phyloP scores from a whole-genome alignment of 345 rosid genomes.

The Pistacia vera region DNA sequence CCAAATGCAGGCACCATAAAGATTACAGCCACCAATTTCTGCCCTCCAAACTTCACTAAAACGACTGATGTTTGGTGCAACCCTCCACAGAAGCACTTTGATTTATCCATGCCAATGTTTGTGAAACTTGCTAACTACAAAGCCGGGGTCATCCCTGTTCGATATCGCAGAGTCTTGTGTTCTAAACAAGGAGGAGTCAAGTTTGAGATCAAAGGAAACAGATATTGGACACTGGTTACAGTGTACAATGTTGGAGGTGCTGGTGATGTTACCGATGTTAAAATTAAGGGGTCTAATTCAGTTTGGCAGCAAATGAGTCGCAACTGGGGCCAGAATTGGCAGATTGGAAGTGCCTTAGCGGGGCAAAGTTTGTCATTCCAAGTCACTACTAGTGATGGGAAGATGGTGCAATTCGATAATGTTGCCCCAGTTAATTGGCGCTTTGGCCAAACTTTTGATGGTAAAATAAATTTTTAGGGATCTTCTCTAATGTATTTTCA shows the following conservation, averaged over 20 bases:
- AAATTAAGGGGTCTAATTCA: conserved; percentile 35
- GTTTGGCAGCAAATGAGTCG: conserved; percentile 46
- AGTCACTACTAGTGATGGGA: conserved; percentile 45
- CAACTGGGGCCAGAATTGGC: conserved; percentile 73
- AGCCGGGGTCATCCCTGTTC: conserved; percentile 47
- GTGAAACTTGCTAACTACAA: conserved; percentile 24
- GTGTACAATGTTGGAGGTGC: conserved; percentile 60
- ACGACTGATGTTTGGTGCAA: conserved; percentile 40
- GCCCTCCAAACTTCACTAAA: conserved; percentile 50
- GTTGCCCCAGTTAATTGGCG: conserved; percentile 45
- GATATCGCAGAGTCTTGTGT: conserved; percentile 40
- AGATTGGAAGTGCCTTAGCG: conserved; percentile 5
- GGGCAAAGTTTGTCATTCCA: conserved; percentile 56
- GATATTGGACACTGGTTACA: conserved; percentile 27
- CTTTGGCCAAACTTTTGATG: conserved; percentile 50
- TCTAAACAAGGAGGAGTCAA: conserved; percentile 48
- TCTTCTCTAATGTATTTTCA: no score
- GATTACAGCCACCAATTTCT: conserved; percentile 65
- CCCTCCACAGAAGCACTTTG: conserved; percentile 53
- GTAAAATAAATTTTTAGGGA: conserved; percentile 36
- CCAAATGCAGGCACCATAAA: conserved; percentile 40
- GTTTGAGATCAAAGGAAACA: conserved; percentile 37
- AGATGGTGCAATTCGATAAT: conserved; percentile 25
- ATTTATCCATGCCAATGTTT: conserved; percentile 48
- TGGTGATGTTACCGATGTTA: conserved; percentile 42